Evolutionary conservation across 2,329 filamentous ascomycete genomes (phyloP), one percentile per base, ranked within the genome.

Genomic region (Calonectria pseudoturangicola): DNA sequence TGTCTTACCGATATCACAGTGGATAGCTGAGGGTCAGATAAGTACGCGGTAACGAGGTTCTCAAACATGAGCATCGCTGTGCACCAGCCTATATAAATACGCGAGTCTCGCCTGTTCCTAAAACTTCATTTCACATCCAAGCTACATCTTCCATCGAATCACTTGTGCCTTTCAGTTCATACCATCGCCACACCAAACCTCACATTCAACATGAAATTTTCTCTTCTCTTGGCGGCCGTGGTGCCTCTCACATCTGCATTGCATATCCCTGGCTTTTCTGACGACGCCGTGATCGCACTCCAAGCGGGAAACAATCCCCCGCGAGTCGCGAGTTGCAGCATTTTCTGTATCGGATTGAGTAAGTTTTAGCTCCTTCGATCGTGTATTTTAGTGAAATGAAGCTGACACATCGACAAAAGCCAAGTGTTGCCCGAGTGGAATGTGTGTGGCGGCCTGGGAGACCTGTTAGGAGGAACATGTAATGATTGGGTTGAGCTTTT

Each of bases 291-390:
- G 27, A 3, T 48, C 45, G 45, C 45, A 48, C 45, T 48, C 6
- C 45, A 48, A 48, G 45, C 45, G n/a, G 45, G 45, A 27, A 48
- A 48, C n/a, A 27, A 48, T 48, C 18, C 45, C 25, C 45, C 45
- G 12, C 45, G 21, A 2, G 16, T 48, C 45, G 45, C 45, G n/a
- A 48, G 45, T 48, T 48, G 45, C 45, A 48, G 45, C 45, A 48
- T 48, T 48, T 27, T 48, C n/a, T 48, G 45, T 48, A 48, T 48
- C 45, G 45, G 45, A 48, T 48, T 48, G 45, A 48, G 45, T 48
- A 48, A 48, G 45, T 48, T 48, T 48, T n/a, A 48, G 45, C 45
- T 48, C 27, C 45, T 48, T n/a, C 27, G n/a, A 48, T 48, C 21
- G 45, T 25, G 21, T 48, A 27, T n/a, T 48, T 12, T 48, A 25